Base-by-base conservation (phyloP, 352 stramenopile species). In the Bremia lactucae region DNA sequence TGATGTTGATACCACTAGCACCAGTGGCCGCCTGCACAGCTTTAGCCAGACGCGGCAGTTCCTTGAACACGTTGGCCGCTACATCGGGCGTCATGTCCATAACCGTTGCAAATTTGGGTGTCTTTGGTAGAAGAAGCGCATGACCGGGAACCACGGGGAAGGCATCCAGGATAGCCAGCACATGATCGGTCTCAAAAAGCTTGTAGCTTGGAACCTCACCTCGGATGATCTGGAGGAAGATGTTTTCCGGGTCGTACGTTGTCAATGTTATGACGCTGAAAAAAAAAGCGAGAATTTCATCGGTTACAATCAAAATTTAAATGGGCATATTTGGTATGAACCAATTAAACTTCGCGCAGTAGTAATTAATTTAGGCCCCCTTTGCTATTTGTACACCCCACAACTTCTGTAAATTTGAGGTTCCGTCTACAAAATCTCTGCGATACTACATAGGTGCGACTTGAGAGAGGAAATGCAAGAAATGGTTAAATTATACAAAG, bases 151-250 rank as follows among this genome's bases (percentile, higher is more conserved):
- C 68, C 23, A 68, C 35, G 11, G 79, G 80, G 54, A 88, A 90
- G 20, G 72, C 73, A 29, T 92, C 80, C 20, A 92, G 63, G 50
- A 92, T 87, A 31, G 80, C 80, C 16, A 90, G 55, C 52, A 85
- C 72, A 46, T 88, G 74, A 46, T 88, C 74, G 22, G 77, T 90
- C 67, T 92, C 80, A 39, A 90, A 92, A 45, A 92, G 65, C 64
- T 89, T 92, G 67, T 65, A 88, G 26, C 47, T 69, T 38, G 74
- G 76, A 53, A 92, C 79, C 26, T 61, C 53, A 29, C 74, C 76
- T 31, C 80, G 67, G 38, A 92, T 65, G 62, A 92, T 87, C 71
- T 92, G 87, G 19, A 62, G 58, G 45, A 92, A 92, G 19, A 92
- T 42, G 52, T 84, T 89, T 40, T 84, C 62, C 19, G 39, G 63